Evolutionary conservation across 2,329 filamentous ascomycete species (phyloP).

Genomic region (Triangularia setosa): DNA sequence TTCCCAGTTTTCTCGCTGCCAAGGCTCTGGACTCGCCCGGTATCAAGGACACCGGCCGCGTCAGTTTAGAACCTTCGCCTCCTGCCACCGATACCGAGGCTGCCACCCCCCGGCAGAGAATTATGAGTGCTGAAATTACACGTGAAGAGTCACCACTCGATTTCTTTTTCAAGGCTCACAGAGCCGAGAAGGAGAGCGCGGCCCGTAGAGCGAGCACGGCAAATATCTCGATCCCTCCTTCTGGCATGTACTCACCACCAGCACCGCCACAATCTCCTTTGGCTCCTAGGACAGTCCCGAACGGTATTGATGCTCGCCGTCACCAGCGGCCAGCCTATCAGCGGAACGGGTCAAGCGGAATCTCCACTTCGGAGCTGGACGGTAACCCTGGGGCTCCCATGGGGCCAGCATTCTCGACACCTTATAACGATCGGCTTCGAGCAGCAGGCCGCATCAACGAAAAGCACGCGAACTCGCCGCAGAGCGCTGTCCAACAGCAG

Average conservation of each 20-base stretch:
- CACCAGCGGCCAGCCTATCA: slow-evolving; percentile 38
- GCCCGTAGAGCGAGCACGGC: slow-evolving; percentile 51
- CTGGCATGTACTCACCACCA: slow-evolving; percentile 51
- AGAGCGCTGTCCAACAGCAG: slow-evolving; percentile 3
- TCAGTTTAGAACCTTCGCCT: slow-evolving; percentile 45
- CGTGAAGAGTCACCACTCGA: slow-evolving; percentile 75
- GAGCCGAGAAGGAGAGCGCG: slow-evolving; percentile 67
- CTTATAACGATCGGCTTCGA: slow-evolving; percentile 58
- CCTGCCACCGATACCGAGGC: slow-evolving; percentile 52
- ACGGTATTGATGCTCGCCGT: slow-evolving; percentile 31
- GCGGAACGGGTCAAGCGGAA: slow-evolving; percentile 47
- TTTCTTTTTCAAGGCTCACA: slow-evolving; percentile 83
- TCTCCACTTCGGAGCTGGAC: slow-evolving; percentile 68
- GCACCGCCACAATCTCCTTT: slow-evolving; percentile 31
- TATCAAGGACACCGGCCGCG: slow-evolving; percentile 40
- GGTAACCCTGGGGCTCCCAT: slow-evolving; percentile 51
- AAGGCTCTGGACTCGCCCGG: slow-evolving; percentile 66
- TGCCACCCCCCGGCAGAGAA: slow-evolving; percentile 40
- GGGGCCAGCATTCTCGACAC: slow-evolving; percentile 65
- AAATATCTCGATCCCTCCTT: slow-evolving; percentile 35
- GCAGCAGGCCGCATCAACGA: slow-evolving; percentile 43
- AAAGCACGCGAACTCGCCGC: slow-evolving; percentile 17
- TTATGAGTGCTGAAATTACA: slow-evolving; percentile 27
- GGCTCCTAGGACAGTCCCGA: slow-evolving; percentile 31
- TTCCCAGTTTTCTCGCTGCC: slow-evolving; percentile 74